A percentile compares a stretch with the other conserved stretches of the same genome.
phyloP scores from a whole-genome alignment of 2,329 filamentous ascomycete genomes.

The Colletotrichum orbiculare region DNA sequence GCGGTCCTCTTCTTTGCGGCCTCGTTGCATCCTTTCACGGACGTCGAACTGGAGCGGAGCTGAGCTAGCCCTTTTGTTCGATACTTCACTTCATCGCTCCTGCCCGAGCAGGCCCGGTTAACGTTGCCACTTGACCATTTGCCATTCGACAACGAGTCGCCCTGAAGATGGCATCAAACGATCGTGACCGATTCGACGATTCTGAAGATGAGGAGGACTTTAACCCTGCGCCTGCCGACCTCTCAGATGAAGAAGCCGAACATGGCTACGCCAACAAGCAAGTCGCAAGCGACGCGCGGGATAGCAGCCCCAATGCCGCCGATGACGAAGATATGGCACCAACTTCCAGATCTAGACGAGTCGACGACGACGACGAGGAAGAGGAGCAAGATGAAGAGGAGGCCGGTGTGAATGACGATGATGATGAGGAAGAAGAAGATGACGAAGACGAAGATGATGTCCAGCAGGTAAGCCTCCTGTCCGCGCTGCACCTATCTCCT shows the following conservation, averaged over 20 bases:
- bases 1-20: too few relatives aligned
- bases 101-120: neutral
- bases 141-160: neutral
- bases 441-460: conserved; percentile 68
- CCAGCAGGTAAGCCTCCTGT: conserved; percentile 63
- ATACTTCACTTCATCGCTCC: neutral
- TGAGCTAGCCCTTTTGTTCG: too few relatives aligned
- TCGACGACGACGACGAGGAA: conserved; percentile 47
- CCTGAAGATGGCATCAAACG: conserved; percentile 59
- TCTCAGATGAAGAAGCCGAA: conserved; percentile 76
- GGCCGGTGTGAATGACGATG: conserved; percentile 64
- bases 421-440: conserved; percentile 49
- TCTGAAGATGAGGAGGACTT: conserved; percentile 88
- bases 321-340: conserved; percentile 52
- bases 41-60: too few relatives aligned
- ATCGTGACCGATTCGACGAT: conserved; percentile 64
- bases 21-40: too few relatives aligned
- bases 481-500: neutral
- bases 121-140: neutral
- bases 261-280: conserved; percentile 52
- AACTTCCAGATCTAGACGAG: conserved; percentile 38
- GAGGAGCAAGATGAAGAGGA: conserved; percentile 53
- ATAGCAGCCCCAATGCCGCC: conserved; percentile 49
- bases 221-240: conserved; percentile 81
- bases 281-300: conserved; percentile 58